Evolutionary conservation across 2,329 filamentous ascomycete species (phyloP), one percentile per base, ranked within the genome.

Genomic region (Lasiodiplodia hormozganensis): DNA sequence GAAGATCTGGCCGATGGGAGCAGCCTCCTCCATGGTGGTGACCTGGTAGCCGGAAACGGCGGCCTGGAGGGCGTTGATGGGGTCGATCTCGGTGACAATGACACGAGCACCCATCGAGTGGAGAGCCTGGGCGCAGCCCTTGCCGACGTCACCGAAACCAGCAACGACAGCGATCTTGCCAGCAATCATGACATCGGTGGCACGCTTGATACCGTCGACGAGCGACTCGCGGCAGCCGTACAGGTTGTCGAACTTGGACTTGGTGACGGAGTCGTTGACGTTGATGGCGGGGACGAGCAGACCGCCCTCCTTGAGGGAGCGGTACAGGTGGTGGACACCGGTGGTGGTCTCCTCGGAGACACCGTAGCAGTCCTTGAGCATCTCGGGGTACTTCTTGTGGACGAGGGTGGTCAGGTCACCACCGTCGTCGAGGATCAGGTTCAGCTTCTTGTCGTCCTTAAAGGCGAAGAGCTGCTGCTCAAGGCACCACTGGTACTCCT

Each of bases 161-260:
- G 96, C 96, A 75, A 99, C 96, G 75, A 98, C 94, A 74, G 93
- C 94, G 78, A 97, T 90, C 92, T 99, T 98, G 83, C 96, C 96
- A 80, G 96, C 96, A 88, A 98, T 95, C 96, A 99, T 99, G 85
- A 98, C 96, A 87, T 99, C 95, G 83, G 96, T 99, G 77, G 96
- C 95, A 87, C 95, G 95, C 92, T 98, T 99, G 90, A 99, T 98
- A 83, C 96, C 96, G 83, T 99, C 96, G 79, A 99, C 90, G 77
- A 99, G 92, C 73, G 95, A 97, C 88, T 98, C 96, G 82, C 94
- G 91, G 93, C 96, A 98, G 81, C 96, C 95, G 89, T 98, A 99
- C 74, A 98, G 87, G 91, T 99, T 99, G 90, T 98, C 96, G 83
- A 99, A 99, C 90, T 99, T 99, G 86, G 94, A 97, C 91, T 98